Conservation (phyloP, 331 rosid genomes). For the Quercus tomentella region DNA sequence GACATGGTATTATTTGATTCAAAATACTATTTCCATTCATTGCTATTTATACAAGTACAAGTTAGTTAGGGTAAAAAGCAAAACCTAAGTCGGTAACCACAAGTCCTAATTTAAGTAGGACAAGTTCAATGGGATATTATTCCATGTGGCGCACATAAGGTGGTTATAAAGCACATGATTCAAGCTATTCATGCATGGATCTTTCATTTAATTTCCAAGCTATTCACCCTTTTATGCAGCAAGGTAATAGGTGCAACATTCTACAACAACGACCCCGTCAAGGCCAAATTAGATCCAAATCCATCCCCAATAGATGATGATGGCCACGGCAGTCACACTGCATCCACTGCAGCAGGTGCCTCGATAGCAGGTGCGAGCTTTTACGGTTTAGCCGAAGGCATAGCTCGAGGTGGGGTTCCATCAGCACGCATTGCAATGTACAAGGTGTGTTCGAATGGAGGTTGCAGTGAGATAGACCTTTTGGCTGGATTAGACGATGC, state of each 20-base stretch:
- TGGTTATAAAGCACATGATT: no score
- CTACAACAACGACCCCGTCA: constrained; percentile 25
- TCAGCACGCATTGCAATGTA: constrained; percentile 61
- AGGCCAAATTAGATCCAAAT: no score
- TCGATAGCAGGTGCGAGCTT: constrained; percentile 48
- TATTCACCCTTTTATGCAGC: constrained; percentile 20
- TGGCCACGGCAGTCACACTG: constrained; percentile 33
- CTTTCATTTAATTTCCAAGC: neutral
- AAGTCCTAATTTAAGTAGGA: no score
- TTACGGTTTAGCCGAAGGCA: constrained; percentile 63
- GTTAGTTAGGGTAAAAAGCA: no score
- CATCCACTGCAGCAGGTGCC: constrained; percentile 48
- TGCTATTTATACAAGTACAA: no score
- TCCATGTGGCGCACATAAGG: no score
- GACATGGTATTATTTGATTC: no score
- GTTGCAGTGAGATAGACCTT: constrained; percentile 68
- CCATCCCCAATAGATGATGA: constrained; percentile 49
- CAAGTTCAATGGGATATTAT: no score
- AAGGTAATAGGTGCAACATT: constrained; percentile 10
- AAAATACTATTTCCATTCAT: no score
- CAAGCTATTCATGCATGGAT: neutral
- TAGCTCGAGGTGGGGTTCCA: constrained; percentile 75
- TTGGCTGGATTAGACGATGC: constrained; percentile 81
- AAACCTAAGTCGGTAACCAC: no score
- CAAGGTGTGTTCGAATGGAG: constrained; percentile 62